A percentile compares a stretch with the other conserved stretches of the same genome.
Evolutionary conservation across 2,329 filamentous ascomycete genomes (phyloP).

Genomic region (Lecanosticta acicola): DNA sequence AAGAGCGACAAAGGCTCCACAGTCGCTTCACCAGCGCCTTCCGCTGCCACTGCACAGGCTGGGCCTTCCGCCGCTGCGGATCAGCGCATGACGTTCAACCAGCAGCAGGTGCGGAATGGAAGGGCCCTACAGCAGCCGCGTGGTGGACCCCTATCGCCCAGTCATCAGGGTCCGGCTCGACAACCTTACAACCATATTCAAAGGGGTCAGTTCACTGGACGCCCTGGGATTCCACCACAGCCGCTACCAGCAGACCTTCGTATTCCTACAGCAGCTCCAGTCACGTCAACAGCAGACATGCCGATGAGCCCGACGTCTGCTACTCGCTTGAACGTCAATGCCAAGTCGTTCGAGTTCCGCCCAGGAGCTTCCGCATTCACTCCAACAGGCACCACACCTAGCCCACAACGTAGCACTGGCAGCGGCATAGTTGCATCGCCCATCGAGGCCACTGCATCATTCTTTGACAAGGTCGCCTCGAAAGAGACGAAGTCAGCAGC

Average conservation of each 20-base stretch:
- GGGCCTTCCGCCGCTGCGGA: slow-evolving; percentile 2
- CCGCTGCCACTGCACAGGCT: slow-evolving; percentile 8
- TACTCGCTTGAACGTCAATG: slow-evolving; percentile 56
- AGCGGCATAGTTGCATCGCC: slow-evolving; percentile 21
- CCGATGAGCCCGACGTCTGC: slow-evolving; percentile 50
- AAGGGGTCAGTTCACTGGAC: slow-evolving; percentile 9
- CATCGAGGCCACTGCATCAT: slow-evolving; percentile 16
- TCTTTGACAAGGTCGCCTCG: slow-evolving; percentile 25
- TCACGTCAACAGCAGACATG: slow-evolving; percentile 3
- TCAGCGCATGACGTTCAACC: slow-evolving; percentile 9
- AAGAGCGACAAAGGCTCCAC: slow-evolving; percentile 20
- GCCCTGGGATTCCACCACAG: slow-evolving; percentile 28
- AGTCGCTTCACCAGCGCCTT: slow-evolving; percentile 20
- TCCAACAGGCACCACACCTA: slow-evolving; percentile 69
- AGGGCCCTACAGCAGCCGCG: slow-evolving; percentile 6
- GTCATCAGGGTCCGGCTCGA: slow-evolving; percentile 14
- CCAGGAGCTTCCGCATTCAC: slow-evolving; percentile 76
- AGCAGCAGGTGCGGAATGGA: slow-evolving; percentile 7
- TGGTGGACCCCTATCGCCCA: neutral
- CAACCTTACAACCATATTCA: slow-evolving; percentile 15
- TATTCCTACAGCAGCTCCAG: slow-evolving; percentile 49
- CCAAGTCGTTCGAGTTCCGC: slow-evolving; percentile 77
- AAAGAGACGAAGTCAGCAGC: slow-evolving; percentile 61
- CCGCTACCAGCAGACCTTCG: slow-evolving; percentile 60
- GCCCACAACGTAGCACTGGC: slow-evolving; percentile 43